A percentile compares a stretch with the other conserved stretches of the same genome.
Evolutionary conservation across 2,329 filamentous ascomycete species (phyloP).

Genomic region (Xylariales sp.): DNA sequence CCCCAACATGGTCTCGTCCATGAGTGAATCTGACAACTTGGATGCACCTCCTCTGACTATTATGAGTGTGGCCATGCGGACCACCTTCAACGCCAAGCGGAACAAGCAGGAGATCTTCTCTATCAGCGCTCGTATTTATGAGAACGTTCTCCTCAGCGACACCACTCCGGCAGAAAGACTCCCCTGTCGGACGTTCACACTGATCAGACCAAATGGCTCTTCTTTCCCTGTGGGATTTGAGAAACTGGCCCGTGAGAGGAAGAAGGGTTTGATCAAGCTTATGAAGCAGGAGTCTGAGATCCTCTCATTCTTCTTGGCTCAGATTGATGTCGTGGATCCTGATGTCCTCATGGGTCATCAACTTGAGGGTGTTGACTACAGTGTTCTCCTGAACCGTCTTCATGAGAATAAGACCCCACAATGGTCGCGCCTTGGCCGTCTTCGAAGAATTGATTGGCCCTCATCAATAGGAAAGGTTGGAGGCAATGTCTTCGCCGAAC

Average conservation of each 20-base stretch:
- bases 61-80: slow-evolving; percentile 92
- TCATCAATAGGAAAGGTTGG: slow-evolving; percentile 78
- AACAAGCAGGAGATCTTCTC: slow-evolving; percentile 96
- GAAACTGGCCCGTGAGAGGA: slow-evolving; percentile 63
- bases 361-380: slow-evolving; percentile 96
- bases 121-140: slow-evolving; percentile 87
- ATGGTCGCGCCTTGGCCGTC: slow-evolving; percentile 88
- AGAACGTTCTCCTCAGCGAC: slow-evolving; percentile 81
- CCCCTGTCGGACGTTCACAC: slow-evolving; percentile 84
- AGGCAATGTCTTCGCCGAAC: slow-evolving; percentile 88
- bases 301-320: slow-evolving; percentile 81
- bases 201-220: slow-evolving; percentile 74
- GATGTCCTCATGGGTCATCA: slow-evolving; percentile 93
- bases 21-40: slow-evolving; percentile 73
- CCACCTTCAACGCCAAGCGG: slow-evolving; percentile 80
- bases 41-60: slow-evolving; percentile 84
- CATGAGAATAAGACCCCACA: slow-evolving; percentile 87
- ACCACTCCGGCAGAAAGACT: slow-evolving; percentile 85
- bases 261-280: slow-evolving; percentile 71
- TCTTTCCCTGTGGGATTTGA: slow-evolving; percentile 87
- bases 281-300: slow-evolving; percentile 82
- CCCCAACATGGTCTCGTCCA: slow-evolving; percentile 67
- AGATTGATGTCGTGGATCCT: slow-evolving; percentile 82
- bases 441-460: slow-evolving; percentile 83
- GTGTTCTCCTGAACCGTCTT: slow-evolving; percentile 79